Evolutionary conservation across 305 asterid genomes (phyloP).

Genomic region (Fraxinus floribunda): DNA sequence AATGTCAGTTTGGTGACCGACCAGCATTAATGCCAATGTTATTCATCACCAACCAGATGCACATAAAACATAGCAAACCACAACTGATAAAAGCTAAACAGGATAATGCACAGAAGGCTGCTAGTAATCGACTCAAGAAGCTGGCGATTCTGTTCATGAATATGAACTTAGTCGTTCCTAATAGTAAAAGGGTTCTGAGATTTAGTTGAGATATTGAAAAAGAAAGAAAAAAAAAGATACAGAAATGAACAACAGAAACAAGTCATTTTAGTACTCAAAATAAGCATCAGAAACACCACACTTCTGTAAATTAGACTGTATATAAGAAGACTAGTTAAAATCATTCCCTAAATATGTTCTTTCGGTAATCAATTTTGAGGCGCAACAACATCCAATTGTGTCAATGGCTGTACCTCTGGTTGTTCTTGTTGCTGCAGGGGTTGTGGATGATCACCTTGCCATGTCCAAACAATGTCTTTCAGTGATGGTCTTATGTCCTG

Average conservation of each 20-base stretch:
- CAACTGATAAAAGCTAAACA: neutral
- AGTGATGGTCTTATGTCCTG: slow-evolving; percentile 58
- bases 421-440: slow-evolving; percentile 21
- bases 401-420: slow-evolving; percentile 19
- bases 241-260: neutral
- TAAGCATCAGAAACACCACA: neutral
- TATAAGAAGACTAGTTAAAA: neutral
- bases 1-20: neutral
- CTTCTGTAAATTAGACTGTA: neutral
- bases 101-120: neutral
- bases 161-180: neutral
- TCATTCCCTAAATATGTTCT: neutral
- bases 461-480: slow-evolving; percentile 75
- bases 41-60: neutral
- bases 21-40: neutral
- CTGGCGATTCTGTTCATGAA: neutral
- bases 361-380: neutral
- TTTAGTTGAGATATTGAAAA: neutral
- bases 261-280: neutral
- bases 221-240: neutral
- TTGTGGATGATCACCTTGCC: slow-evolving; percentile 62
- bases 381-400: neutral
- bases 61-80: neutral
- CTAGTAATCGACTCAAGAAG: neutral
- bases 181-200: neutral